Evolutionary conservation across 805 yeast species (phyloP).

Genomic region (Candida tibetensis): DNA sequence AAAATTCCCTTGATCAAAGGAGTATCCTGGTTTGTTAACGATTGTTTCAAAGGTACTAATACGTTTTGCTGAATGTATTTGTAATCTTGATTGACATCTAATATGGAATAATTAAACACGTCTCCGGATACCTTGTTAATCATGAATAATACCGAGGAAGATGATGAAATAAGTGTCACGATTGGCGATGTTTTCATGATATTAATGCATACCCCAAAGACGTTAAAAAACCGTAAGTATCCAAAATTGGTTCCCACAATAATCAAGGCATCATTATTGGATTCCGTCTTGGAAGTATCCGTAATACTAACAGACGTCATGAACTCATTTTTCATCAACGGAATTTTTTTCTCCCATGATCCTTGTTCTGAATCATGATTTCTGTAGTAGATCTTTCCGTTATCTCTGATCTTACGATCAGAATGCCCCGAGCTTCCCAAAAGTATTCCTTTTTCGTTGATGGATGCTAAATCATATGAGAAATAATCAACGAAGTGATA

Average conservation of each 20-base stretch:
- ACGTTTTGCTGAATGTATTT: conserved; percentile 39
- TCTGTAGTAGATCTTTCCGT: conserved; percentile 57
- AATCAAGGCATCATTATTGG: conserved; percentile 38
- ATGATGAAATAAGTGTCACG: conserved; percentile 65
- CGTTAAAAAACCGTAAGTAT: conserved; percentile 64
- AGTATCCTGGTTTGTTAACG: conserved; percentile 16
- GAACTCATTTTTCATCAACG: conserved; percentile 52
- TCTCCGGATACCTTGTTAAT: conserved; percentile 41
- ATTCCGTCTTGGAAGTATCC: conserved; percentile 12
- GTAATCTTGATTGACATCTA: conserved; percentile 43
- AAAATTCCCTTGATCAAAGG: conserved; percentile 65
- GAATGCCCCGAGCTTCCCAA: conserved; percentile 45
- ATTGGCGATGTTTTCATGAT: conserved; percentile 73
- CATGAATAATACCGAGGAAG: conserved; percentile 49
- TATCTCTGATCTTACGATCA: conserved; percentile 15
- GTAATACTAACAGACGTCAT: conserved; percentile 69
- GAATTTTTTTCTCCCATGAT: conserved; percentile 69
- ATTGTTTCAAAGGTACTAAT: conserved; percentile 31
- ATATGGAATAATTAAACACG: conserved; percentile 46
- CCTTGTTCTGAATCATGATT: conserved; percentile 63
- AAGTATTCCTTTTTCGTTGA: conserved; percentile 64
- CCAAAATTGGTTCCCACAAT: conserved; percentile 77
- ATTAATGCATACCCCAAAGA: conserved; percentile 68
- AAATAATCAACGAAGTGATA: conserved; percentile 80
- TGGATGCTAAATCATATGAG: conserved; percentile 70